phyloP scores from a whole-genome alignment of 2,329 filamentous ascomycete genomes.

The Venturia oleaginea region DNA sequence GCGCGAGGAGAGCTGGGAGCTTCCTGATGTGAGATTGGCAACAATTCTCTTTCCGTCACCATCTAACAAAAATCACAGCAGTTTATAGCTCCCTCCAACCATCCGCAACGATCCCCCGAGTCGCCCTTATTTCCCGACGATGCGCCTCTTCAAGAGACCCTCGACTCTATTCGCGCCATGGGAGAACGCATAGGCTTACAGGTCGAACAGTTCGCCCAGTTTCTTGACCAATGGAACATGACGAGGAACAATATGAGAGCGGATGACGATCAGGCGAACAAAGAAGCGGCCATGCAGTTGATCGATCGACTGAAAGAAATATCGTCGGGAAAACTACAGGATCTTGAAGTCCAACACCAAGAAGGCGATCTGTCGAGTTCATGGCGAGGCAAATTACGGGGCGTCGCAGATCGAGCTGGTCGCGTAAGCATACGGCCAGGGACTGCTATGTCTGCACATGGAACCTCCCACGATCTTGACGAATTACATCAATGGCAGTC shows the following conservation, averaged over 20 bases:
- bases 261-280: slow-evolving; percentile 4
- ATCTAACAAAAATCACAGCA: neutral
- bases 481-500: slow-evolving; percentile 53
- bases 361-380: neutral
- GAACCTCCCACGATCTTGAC: neutral
- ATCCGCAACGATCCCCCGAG: neutral
- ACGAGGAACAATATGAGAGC: neutral
- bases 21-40: neutral
- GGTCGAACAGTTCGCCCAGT: slow-evolving; percentile 69
- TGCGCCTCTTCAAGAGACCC: slow-evolving; percentile 53
- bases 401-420: slow-evolving; percentile 1
- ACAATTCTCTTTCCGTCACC: neutral
- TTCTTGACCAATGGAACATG: slow-evolving; percentile 6
- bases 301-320: slow-evolving; percentile 10
- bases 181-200: slow-evolving; percentile 57
- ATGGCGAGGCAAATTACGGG: neutral
- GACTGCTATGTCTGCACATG: neutral
- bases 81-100: neutral
- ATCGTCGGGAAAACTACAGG: neutral
- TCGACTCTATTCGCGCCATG: slow-evolving; percentile 33
- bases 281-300: slow-evolving; percentile 50
- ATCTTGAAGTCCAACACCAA: neutral
- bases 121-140: slow-evolving; percentile 23
- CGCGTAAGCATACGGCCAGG: neutral
- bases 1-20: slow-evolving; percentile 7